These are phyloP conservation scores for Flaveria bidentis DNA, from an alignment of 129 eudicot genomes.

Conservation along the genomic window DNA sequence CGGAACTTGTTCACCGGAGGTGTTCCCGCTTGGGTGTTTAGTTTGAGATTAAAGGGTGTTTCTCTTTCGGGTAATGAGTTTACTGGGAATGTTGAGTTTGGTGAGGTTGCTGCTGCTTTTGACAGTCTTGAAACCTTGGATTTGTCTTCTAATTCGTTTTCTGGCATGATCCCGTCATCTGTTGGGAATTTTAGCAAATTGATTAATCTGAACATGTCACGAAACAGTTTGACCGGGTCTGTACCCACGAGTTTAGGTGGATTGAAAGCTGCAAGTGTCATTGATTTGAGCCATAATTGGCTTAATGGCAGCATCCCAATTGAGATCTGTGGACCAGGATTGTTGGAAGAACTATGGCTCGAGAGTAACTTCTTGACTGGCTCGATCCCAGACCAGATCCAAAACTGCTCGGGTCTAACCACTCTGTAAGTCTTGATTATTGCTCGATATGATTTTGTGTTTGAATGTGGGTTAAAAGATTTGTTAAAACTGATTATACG, in stretches of 20 bases:
- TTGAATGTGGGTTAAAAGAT: neutral
- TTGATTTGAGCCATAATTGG: constrained; percentile 74
- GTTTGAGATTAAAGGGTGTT: constrained; percentile 49
- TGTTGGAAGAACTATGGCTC: constrained; percentile 57
- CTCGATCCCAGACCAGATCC: constrained; percentile 59
- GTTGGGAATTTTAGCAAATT: constrained; percentile 64
- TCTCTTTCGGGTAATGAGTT: constrained; percentile 57
- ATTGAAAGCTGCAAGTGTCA: constrained; percentile 46
- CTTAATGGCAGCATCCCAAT: constrained; percentile 70
- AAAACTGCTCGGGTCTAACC: constrained; percentile 64
- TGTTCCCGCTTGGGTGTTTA: constrained; percentile 67
- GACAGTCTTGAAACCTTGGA: constrained; percentile 62
- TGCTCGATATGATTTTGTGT: neutral
- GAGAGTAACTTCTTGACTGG: constrained; percentile 63
- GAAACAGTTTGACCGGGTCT: constrained; percentile 54
- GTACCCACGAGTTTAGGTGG: constrained; percentile 66
- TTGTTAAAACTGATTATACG: neutral
- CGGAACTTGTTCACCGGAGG: constrained; percentile 54
- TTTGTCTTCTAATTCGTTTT: constrained; percentile 70
- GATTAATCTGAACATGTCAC: constrained; percentile 61
- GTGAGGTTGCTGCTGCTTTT: constrained; percentile 43
- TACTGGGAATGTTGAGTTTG: constrained; percentile 51
- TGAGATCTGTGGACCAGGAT: constrained; percentile 60
- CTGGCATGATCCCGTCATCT: constrained; percentile 56
- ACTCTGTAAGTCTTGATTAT: constrained; percentile 57